Base-by-base conservation (phyloP, 139 green algal genomes). In the Dunaliella sp. region DNA sequence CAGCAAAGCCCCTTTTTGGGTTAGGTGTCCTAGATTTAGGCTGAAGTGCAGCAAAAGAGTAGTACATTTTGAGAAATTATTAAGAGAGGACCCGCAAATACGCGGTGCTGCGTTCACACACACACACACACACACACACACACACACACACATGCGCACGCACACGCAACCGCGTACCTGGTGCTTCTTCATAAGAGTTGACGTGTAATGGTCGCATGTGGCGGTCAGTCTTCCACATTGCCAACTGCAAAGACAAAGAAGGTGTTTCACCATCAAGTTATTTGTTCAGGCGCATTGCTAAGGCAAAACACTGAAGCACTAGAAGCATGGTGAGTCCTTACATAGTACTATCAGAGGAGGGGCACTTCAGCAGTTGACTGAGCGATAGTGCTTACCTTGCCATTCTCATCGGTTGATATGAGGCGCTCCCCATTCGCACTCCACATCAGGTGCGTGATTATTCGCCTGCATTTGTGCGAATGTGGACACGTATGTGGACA, bases 221-320 rank as follows among this genome's bases (percentile, higher is more conserved):
- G 7, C 86, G 77, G 83, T 93, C 87, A 24, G 88, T 90, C 82
- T 92, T 90, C 91, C 91, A 93, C 36, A 93, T 81, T 12, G 87
- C 87, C 2, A 91, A 30, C 88, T 91, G 86, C 26, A 32, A 32
- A 78, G 73, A 74, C 21, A 21, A 21, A 24, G 58, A 21, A 74
- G 21, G 21, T 21, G 21, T 74, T 74, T 74, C 21, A 30, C 24
- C 58, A 74, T 21, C 58, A 21, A 74, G 58, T 21, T 24, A 21
- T 74, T 30, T 24, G 21, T 30, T 24, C 58, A 24, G 21, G 21
- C 58, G 24, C 58, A 24, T 24, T 74, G 21, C 58, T 21, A 21
- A 74, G 58, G 58, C 58, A 30, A 24, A 21, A 74, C 58, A 21
- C 58, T 30, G 58, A 24, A 24, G n/a, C n/a, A n/a, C n/a, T n/a